Base-by-base conservation (phyloP, 1,139 yeast species). In the Casaregolazyma lundiana region DNA sequence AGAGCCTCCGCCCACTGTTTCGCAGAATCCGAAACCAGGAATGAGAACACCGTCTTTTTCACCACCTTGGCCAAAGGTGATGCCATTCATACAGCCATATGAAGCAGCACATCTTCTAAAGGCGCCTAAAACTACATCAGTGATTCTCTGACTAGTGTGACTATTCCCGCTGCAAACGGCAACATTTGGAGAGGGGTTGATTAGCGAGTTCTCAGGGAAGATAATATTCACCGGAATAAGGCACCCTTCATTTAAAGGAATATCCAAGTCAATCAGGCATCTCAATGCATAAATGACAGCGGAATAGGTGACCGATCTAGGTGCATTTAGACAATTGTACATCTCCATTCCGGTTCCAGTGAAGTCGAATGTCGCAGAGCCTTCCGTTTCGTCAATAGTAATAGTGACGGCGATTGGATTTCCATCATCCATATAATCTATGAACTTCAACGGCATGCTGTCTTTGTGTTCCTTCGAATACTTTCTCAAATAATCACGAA, bases 151-250 rank as follows among this genome's bases (percentile, higher is more conserved):
- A 1, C 84, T 75, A 1, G 85, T 80, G 32, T 80, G 84, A 58
- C 80, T 81, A n/a, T 84, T 84, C 35, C 86, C 87, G n/a, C n/a
- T n/a, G 17, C 79, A 84, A 15, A 79, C 84, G 2, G 86, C 87
- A 17, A 81, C 84, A 43, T 79, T 81, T 47, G 64, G 68, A 4
- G 78, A 70, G 7, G 86, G 86, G 49, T 75, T 71, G 26, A 81
- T 70, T 2, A 81, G 70, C 1, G 84, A 76, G 0, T 82, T 82
- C 47, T 75, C 73, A 41, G 84, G 76, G 18, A 81, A 77, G 19
- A 67, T 67, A 43, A 81, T 69, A n/a, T 72, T 66, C 35, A 80
- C 74, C 1, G 86, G 86, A 49, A 73, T 69, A 53, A 81, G 69
- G 60, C 86, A 81, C n/a, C 87, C 87, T 59, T 80, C 81, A 55